These are phyloP conservation scores for Obelidium mucronatum DNA, from an alignment of 192 early-diverging fungal species.

Conservation along the genomic window DNA sequence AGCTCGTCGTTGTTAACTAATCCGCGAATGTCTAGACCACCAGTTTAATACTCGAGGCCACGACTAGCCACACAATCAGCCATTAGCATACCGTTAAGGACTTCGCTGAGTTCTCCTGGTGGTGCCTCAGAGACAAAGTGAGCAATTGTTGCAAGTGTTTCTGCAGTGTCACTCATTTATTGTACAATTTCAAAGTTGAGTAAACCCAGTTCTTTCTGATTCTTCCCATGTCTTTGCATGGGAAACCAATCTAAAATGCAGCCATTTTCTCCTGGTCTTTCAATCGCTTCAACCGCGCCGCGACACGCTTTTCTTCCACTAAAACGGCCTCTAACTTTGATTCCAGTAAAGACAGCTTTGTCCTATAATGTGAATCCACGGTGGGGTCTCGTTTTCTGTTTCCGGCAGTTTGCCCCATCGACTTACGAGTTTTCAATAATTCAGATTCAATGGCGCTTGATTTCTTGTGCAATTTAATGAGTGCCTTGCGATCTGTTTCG, in stretches of 20 bases:
- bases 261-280: background rate
- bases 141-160: slow-evolving; percentile 65
- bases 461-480: background rate
- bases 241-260: background rate
- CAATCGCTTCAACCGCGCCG: background rate
- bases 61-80: background rate
- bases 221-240: too few relatives aligned
- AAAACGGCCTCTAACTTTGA: background rate
- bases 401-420: background rate
- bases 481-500: background rate
- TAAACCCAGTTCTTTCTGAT: too few relatives aligned
- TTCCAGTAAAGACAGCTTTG: background rate
- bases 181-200: too few relatives aligned
- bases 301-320: background rate
- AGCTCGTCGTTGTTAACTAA: slow-evolving; percentile 82
- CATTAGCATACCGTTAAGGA: slow-evolving; percentile 84
- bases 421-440: background rate
- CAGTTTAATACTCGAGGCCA: too few relatives aligned
- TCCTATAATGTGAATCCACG: too few relatives aligned
- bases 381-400: background rate
- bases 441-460: background rate
- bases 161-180: slow-evolving; percentile 37
- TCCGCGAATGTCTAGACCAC: slow-evolving; percentile 84
- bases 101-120: slow-evolving; percentile 97
- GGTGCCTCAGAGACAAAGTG: slow-evolving; percentile 84